A percentile compares a stretch with the other conserved stretches of the same genome.
These are phyloP conservation scores for Pelargonium cotyledonis DNA, from an alignment of 441 rosid species.

Conservation along the genomic window DNA sequence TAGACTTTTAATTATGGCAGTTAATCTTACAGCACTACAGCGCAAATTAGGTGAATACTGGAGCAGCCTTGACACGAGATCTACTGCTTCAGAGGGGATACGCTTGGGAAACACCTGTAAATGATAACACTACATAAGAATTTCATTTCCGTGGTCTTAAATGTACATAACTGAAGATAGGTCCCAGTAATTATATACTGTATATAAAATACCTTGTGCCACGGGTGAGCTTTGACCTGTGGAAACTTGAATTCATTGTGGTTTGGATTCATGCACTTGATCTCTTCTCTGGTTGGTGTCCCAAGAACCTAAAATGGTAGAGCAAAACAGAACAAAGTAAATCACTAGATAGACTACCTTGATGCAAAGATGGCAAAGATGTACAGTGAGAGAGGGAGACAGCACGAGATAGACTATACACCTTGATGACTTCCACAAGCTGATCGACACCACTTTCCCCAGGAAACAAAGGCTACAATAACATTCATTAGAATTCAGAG, in stretches of 20 bases:
- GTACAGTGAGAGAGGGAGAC: too few species aligned
- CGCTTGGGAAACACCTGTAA: constrained; percentile 90
- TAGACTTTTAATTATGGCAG: too few species aligned
- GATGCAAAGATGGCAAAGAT: too few species aligned
- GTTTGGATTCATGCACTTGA: constrained; percentile 99
- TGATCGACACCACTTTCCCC: constrained; percentile 99
- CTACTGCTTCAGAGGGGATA: constrained; percentile 94
- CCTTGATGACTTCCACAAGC: constrained; percentile 97
- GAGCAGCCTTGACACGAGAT: constrained; percentile 89
- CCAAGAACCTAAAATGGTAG: constrained; percentile 69
- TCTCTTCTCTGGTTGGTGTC: constrained; percentile 98
- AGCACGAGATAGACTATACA: constrained; percentile 21
- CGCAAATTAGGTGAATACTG: constrained; percentile 97
- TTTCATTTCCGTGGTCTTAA: too few species aligned
- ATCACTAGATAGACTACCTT: too few species aligned
- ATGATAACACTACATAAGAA: background rate
- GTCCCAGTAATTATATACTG: too few species aligned
- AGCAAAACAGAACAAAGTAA: background rate
- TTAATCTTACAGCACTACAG: constrained; percentile 83
- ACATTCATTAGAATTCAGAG: background rate
- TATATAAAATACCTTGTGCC: constrained; percentile 73
- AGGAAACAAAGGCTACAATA: constrained; percentile 76
- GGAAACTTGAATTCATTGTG: constrained; percentile 97
- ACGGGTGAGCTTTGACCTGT: constrained; percentile 98
- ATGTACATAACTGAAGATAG: too few species aligned